Base-by-base conservation (phyloP, 352 stramenopile genomes). In the Globisporangium splendens region DNA sequence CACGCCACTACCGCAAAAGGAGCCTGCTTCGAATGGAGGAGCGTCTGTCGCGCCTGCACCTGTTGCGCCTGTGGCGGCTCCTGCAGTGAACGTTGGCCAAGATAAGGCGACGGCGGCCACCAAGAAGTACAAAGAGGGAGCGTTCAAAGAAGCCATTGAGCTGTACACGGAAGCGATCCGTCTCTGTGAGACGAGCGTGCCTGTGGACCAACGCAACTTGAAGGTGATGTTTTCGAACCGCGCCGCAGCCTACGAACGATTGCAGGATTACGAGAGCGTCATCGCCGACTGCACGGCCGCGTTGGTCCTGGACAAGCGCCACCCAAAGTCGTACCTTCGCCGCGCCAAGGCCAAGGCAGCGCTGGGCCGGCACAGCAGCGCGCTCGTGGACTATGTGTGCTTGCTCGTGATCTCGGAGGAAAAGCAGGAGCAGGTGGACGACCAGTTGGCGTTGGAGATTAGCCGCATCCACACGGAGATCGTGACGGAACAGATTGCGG, bases 221-320 rank as follows among this genome's bases (percentile, higher is more conserved):
- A 93, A 93, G 59, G 83, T 93, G 59, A 91, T 93, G 80, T 93
- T 84, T 64, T 89, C 83, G 58, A 93, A 93, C 71, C 79, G 83
- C 33, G 83, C 81, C 0, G 80, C 83, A 1, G 81, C 83, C 38
- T 89, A 85, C 57, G 83, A 93, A 51, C 77, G 80, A 50, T 69
- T 93, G 17, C 67, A 82, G 54, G 72, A 89, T 67, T 72, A 86
- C 59, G 55, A 71, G 54, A 72, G 71, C 50, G 83, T 92, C n/a
- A 56, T 89, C 8, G 57, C 58, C 10, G 83, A 92, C 60, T 92
- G 83, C 58, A 67, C 76, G 2, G 78, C 70, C 47, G 83, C 78
- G 13, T 46, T 92, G 28, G 52, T 58, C 41, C 54, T 92, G 24
- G 83, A 92, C 69, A 89, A 86, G 62, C 65, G 68, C 47, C 80